Evolutionary conservation across 306 rosid genomes (phyloP).

Genomic region (Pyrus pyrifolia): DNA sequence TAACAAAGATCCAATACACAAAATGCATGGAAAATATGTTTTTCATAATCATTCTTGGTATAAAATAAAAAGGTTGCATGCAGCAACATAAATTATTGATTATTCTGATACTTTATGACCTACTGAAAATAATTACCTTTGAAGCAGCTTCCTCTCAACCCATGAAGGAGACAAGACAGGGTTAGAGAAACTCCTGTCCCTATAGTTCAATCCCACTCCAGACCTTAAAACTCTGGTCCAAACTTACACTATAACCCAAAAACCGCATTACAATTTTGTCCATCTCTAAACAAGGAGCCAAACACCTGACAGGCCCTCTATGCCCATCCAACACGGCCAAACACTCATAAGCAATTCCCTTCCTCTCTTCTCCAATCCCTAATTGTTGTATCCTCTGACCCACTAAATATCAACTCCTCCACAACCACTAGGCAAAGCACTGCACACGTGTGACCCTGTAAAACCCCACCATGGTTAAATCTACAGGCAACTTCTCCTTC

Average conservation of each 20-base stretch:
- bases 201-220: constrained; percentile 42
- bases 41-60: neutral
- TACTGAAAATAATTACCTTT: constrained; percentile 21
- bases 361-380: constrained; percentile 65
- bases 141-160: constrained; percentile 55
- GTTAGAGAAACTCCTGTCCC: constrained; percentile 23
- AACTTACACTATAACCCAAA: constrained; percentile 57
- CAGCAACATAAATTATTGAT: neutral
- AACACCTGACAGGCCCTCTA: constrained; percentile 68
- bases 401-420: constrained; percentile 64
- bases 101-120: neutral
- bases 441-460: constrained; percentile 63
- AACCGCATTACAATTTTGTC: constrained; percentile 51
- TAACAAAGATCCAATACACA: neutral
- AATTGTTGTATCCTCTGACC: constrained; percentile 72
- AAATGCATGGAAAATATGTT: too few species aligned
- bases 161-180: constrained; percentile 69
- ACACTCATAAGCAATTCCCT: constrained; percentile 60
- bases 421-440: constrained; percentile 56
- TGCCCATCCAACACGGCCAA: constrained; percentile 68
- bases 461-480: constrained; percentile 63
- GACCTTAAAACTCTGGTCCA: constrained; percentile 62
- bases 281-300: constrained; percentile 59
- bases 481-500: constrained; percentile 52
- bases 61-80: neutral